phyloP scores from a whole-genome alignment of 345 rosid genomes.

The Syzygium oleosum region DNA sequence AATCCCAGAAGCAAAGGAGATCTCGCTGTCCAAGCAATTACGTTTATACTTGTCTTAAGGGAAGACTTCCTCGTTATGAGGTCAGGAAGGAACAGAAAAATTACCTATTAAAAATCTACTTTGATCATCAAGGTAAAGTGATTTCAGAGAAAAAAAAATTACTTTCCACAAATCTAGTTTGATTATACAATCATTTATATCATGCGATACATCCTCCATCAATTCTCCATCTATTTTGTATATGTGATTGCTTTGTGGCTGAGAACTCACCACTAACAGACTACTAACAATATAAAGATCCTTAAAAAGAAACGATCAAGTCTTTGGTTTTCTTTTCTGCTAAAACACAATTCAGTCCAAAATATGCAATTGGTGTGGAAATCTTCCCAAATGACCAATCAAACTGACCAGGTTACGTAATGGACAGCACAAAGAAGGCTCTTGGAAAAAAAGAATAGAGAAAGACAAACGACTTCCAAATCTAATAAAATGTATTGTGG shows the following conservation, averaged over 20 bases:
- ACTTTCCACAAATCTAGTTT: neutral
- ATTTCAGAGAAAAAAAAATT: neutral
- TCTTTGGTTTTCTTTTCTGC: neutral
- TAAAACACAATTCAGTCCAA: neutral
- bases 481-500: neutral
- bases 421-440: too few relatives aligned
- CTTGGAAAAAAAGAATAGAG: too few relatives aligned
- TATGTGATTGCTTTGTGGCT: too few relatives aligned
- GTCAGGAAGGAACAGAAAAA: neutral
- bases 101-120: neutral
- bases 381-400: neutral
- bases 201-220: rapidly evolving
- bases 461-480: too few relatives aligned
- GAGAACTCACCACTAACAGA: too few relatives aligned
- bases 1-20: neutral
- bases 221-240: neutral
- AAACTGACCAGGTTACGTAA: neutral
- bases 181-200: neutral
- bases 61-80: neutral
- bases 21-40: neutral
- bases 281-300: too few relatives aligned
- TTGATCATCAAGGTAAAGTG: neutral
- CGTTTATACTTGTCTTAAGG: neutral
- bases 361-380: neutral
- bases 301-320: too few relatives aligned